phyloP scores from a whole-genome alignment of 257 asterid genomes.

The Ocimum tenuiflorum region DNA sequence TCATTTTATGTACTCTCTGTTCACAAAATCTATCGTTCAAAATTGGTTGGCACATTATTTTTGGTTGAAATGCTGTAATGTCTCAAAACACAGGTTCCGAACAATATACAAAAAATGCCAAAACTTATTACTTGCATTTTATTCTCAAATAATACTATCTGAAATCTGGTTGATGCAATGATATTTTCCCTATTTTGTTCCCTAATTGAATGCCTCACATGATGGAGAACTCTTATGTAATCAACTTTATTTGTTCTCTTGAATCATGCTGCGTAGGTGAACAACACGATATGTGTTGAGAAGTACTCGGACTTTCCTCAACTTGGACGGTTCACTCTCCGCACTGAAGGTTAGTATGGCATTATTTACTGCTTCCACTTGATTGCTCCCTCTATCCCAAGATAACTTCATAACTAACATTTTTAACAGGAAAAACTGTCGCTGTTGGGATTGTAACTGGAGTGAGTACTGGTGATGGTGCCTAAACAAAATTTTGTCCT shows the following conservation, averaged over 20 bases:
- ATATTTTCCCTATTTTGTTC: neutral
- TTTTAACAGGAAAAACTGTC: constrained; percentile 63
- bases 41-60: no score
- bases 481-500: constrained; percentile 21
- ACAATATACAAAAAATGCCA: no score
- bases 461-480: constrained; percentile 25
- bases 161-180: no score
- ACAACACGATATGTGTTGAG: constrained; percentile 68
- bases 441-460: constrained; percentile 57
- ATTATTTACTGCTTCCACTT: neutral
- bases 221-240: neutral
- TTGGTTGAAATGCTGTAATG: no score
- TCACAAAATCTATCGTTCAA: no score
- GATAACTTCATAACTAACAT: neutral
- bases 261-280: constrained; percentile 50
- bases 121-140: no score
- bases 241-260: neutral
- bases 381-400: neutral
- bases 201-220: neutral
- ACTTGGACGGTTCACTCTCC: constrained; percentile 90
- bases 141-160: neutral
- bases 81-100: no score
- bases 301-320: constrained; percentile 69
- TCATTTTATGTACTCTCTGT: no score
- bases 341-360: constrained; percentile 65